Conservation (phyloP, 345 rosid genomes). For the Brassica carinata region DNA sequence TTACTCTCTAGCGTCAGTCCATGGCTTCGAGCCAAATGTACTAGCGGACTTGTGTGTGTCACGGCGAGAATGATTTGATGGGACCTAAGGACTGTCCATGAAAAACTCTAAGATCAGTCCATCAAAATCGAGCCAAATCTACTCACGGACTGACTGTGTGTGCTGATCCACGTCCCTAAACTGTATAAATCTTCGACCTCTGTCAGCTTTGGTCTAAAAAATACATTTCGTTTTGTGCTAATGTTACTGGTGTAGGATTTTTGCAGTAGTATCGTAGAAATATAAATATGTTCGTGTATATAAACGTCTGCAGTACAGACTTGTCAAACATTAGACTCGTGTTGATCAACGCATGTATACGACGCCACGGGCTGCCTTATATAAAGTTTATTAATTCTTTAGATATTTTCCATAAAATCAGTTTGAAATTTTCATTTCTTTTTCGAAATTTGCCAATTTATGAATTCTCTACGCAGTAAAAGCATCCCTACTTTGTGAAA, state of each 20-base stretch:
- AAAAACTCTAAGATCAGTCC: too few relatives aligned
- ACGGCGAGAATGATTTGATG: too few relatives aligned
- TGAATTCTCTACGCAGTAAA: not conserved
- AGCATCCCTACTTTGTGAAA: not conserved
- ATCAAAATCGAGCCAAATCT: too few relatives aligned
- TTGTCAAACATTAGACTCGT: conserved; percentile 17
- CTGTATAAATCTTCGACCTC: conserved; percentile 14
- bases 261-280: conserved; percentile 21
- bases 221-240: conserved; percentile 2
- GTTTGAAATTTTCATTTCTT: not conserved
- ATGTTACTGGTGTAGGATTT: conserved; percentile 15
- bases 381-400: conserved; percentile 26
- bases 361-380: conserved; percentile 13
- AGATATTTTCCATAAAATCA: not conserved
- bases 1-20: too few relatives aligned
- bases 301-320: conserved; percentile 34
- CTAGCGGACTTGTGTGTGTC: too few relatives aligned
- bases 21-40: too few relatives aligned
- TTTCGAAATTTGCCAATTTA: not conserved
- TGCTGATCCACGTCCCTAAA: too few relatives aligned
- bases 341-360: conserved; percentile 23
- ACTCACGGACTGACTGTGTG: too few relatives aligned
- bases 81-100: too few relatives aligned
- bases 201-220: conserved; percentile 3
- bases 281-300: conserved; percentile 19